phyloP scores from a whole-genome alignment of 345 rosid species.

The Anacardium occidentale region DNA sequence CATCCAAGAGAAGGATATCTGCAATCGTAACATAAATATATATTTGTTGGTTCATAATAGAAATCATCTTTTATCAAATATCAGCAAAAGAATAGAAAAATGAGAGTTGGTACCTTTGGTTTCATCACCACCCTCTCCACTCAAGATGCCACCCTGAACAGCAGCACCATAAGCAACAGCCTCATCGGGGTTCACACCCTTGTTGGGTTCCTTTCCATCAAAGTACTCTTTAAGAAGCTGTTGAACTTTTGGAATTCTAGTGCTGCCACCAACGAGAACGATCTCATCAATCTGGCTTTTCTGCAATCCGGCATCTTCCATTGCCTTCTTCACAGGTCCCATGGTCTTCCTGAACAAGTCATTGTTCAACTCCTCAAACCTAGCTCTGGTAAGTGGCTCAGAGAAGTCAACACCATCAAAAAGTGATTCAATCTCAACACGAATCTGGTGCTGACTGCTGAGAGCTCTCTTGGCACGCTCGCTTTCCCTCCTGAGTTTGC shows the following conservation, averaged over 20 bases:
- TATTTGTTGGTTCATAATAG: not conserved
- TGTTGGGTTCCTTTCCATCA: slow-evolving; percentile 22
- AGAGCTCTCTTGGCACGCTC: slow-evolving; percentile 35
- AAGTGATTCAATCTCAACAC: slow-evolving; percentile 32
- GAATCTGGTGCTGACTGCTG: slow-evolving; percentile 27
- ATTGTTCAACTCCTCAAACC: slow-evolving; percentile 24
- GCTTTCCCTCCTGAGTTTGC: slow-evolving; percentile 32
- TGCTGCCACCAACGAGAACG: slow-evolving; percentile 36
- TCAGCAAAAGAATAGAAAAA: not conserved
- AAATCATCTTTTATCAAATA: not conserved
- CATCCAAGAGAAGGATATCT: slow-evolving; percentile 96
- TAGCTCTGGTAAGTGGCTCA: slow-evolving; percentile 24
- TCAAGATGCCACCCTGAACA: slow-evolving; percentile 30
- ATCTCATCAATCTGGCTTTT: slow-evolving; percentile 29
- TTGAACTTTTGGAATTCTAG: slow-evolving; percentile 35
- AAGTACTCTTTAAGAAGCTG: slow-evolving; percentile 32
- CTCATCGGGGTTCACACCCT: slow-evolving; percentile 32
- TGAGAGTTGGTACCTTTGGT: slow-evolving; percentile 15
- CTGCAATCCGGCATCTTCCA: slow-evolving; percentile 30
- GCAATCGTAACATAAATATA: slow-evolving; percentile 14
- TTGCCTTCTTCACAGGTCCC: slow-evolving; percentile 33
- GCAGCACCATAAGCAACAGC: slow-evolving; percentile 39
- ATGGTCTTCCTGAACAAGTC: slow-evolving; percentile 33
- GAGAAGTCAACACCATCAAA: slow-evolving; percentile 33
- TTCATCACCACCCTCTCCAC: slow-evolving; percentile 34